A percentile compares a stretch with the other conserved stretches of the same genome.
These are phyloP conservation scores for Peltaster fructicola DNA, from an alignment of 2,329 filamentous ascomycete species.

Conservation along the genomic window DNA sequence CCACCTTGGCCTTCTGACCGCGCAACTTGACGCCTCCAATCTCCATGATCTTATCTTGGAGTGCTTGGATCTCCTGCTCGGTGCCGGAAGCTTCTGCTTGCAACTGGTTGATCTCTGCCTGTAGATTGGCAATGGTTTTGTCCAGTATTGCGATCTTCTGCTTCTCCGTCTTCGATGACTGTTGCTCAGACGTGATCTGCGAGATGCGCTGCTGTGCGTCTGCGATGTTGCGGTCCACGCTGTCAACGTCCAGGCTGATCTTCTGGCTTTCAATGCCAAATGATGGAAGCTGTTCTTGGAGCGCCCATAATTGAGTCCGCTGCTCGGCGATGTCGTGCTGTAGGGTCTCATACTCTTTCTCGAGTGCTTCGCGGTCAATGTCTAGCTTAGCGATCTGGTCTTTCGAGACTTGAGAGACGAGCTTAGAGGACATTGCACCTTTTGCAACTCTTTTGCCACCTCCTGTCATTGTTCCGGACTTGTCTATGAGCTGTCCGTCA, in stretches of 20 bases:
- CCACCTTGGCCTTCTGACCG: constrained; percentile 77
- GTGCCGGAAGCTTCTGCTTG: constrained; percentile 73
- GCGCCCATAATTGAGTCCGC: constrained; percentile 52
- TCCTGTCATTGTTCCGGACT: constrained; percentile 96
- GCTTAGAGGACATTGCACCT: constrained; percentile 92
- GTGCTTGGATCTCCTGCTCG: constrained; percentile 77
- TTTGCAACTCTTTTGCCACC: constrained; percentile 80
- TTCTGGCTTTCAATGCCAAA: constrained; percentile 88
- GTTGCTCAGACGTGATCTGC: constrained; percentile 66
- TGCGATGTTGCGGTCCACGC: constrained; percentile 62
- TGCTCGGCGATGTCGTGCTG: constrained; percentile 70
- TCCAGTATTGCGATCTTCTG: constrained; percentile 53
- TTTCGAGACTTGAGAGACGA: constrained; percentile 69
- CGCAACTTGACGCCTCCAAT: constrained; percentile 87
- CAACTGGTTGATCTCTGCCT: constrained; percentile 63
- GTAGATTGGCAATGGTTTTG: constrained; percentile 57
- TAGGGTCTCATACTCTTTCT: constrained; percentile 67
- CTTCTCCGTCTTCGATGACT: constrained; percentile 66
- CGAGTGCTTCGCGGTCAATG: constrained; percentile 65
- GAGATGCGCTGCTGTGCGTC: constrained; percentile 74
- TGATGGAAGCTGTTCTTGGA: constrained; percentile 63
- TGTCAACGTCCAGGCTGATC: constrained; percentile 72
- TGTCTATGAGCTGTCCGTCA: constrained; percentile 89
- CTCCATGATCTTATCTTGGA: constrained; percentile 98
- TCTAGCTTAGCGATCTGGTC: constrained; percentile 83